Evolutionary conservation across 176 grass and related monocot genomes (phyloP), one percentile per base, ranked within the genome.

Genomic region (Olyra latifolia): DNA sequence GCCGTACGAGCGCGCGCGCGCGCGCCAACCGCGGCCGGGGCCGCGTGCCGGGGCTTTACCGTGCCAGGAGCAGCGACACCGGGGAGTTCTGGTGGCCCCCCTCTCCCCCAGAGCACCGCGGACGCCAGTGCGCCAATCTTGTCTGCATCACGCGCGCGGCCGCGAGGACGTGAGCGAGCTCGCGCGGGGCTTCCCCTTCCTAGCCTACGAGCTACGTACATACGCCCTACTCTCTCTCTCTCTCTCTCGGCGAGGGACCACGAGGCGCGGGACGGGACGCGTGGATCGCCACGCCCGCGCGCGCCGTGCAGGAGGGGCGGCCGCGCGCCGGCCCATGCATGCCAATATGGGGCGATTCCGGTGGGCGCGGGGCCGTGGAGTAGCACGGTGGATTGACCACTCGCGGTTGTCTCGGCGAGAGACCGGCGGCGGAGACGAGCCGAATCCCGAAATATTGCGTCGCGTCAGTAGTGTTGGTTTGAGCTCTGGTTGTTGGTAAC

Each of bases 161-260:
- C 62, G 63, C 16, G n/a, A 20, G 38, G 38, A 7, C 65, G 40
- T 11, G 35, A 24, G 20, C 16, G 62, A 64, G 16, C 55, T 8
- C n/a, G 9, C n/a, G 4, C n/a, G 40, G 10, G 10, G 3, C 63
- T 17, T 20, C 10, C 4, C 65, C 5, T 25, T 22, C 45, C 47
- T 35, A 15, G 1, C 13, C 43, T 47, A 42, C 7, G 4, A 14
- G 41, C 7, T 35, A 35, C 32, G 32, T 35, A 35, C 32, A 4
- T 35, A 35, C 32, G 32, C 32, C 32, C 32, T 35, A n/a, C 40
- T 8, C 8, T 0, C 7, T 4, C 20, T 22, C 8, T 54, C 50
- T n/a, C 2, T 10, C 6, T n/a, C 7, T 10, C 43, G 78, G 50
- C 13, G 16, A 46, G 85, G 85, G 85, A 87, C 85, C 79, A 87